These are phyloP conservation scores for Tulasnella sp. DNA, from an alignment of 768 basidiomycete genomes.

Conservation along the genomic window DNA sequence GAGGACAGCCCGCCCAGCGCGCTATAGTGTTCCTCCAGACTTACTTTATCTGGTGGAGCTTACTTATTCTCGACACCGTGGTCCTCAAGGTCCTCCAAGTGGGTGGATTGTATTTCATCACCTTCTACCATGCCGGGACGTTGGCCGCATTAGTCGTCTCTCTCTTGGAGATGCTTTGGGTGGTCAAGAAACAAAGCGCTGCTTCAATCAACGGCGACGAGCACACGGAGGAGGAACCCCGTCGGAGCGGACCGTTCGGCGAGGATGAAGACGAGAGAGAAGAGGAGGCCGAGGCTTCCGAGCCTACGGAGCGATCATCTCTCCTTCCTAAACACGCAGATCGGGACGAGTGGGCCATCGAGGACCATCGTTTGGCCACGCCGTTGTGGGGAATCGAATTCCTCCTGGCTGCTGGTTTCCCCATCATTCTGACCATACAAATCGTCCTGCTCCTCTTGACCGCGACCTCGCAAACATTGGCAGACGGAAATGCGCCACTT, in stretches of 20 bases:
- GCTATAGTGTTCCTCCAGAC: conserved; percentile 51
- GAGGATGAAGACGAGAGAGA: conserved; percentile 15
- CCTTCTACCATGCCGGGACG: conserved; percentile 51
- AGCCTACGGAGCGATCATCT: conserved; percentile 56
- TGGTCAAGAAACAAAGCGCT: neutral
- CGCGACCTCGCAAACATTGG: conserved; percentile 54
- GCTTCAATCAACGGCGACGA: neutral
- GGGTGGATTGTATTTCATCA: conserved; percentile 57
- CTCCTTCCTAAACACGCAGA: conserved; percentile 40
- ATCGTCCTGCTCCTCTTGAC: conserved; percentile 48
- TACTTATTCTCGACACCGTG: conserved; percentile 53
- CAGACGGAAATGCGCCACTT: conserved; percentile 55
- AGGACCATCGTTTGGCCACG: conserved; percentile 33
- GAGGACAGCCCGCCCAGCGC: conserved; percentile 44
- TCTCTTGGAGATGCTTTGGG: conserved; percentile 27
- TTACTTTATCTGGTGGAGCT: conserved; percentile 57
- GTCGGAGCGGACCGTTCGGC: neutral
- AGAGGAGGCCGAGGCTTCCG: conserved; percentile 8
- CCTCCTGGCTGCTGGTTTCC: conserved; percentile 51
- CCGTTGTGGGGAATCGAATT: conserved; percentile 62
- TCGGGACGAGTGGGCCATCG: neutral
- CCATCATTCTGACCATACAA: conserved; percentile 53
- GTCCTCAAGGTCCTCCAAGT: conserved; percentile 45
- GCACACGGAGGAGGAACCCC: conserved; percentile 15
- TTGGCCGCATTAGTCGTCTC: conserved; percentile 44